These are phyloP conservation scores for Thermothelomyces thermophilus DNA, from an alignment of 2,329 filamentous ascomycete species.

Conservation along the genomic window DNA sequence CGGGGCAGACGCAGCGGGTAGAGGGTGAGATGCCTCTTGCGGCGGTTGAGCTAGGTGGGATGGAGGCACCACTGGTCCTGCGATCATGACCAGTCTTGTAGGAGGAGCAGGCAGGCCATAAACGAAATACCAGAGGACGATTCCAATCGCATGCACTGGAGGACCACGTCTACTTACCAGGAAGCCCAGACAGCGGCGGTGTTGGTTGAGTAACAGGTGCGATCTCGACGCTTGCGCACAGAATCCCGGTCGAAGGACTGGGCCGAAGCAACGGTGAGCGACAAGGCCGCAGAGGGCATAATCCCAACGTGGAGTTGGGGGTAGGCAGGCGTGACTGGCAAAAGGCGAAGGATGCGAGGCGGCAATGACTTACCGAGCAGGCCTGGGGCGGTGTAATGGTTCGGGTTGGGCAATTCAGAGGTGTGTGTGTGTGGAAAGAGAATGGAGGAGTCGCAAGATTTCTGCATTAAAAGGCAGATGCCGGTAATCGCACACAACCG, in stretches of 20 bases:
- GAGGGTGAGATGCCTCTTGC: not conserved
- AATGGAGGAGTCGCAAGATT: constrained; percentile 29
- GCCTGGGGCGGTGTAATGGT: constrained; percentile 26
- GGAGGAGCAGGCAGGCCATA: constrained; percentile 18
- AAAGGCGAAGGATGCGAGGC: constrained; percentile 14
- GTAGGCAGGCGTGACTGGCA: constrained; percentile 3
- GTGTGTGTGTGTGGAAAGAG: constrained; percentile 26
- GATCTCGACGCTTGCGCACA: constrained; percentile 24
- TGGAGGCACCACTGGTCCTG: not conserved
- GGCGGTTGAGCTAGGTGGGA: constrained; percentile 10
- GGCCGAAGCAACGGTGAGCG: constrained; percentile 21
- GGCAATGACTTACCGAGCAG: constrained; percentile 25
- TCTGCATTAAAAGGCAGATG: constrained; percentile 26
- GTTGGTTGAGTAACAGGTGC: constrained; percentile 26
- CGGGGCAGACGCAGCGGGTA: not conserved
- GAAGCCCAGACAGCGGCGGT: constrained; percentile 29
- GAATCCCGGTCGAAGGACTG: constrained; percentile 22
- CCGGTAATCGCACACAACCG: constrained; percentile 25
- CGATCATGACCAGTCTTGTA: no score
- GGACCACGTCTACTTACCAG: constrained; percentile 33
- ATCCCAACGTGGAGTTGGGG: constrained; percentile 4
- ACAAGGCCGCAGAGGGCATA: constrained; percentile 18
- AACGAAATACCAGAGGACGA: constrained; percentile 11
- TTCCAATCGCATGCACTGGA: constrained; percentile 33
- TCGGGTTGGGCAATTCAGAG: constrained; percentile 26